phyloP scores from a whole-genome alignment of 2,329 filamentous ascomycete genomes.

The Emmonsia crescens region DNA sequence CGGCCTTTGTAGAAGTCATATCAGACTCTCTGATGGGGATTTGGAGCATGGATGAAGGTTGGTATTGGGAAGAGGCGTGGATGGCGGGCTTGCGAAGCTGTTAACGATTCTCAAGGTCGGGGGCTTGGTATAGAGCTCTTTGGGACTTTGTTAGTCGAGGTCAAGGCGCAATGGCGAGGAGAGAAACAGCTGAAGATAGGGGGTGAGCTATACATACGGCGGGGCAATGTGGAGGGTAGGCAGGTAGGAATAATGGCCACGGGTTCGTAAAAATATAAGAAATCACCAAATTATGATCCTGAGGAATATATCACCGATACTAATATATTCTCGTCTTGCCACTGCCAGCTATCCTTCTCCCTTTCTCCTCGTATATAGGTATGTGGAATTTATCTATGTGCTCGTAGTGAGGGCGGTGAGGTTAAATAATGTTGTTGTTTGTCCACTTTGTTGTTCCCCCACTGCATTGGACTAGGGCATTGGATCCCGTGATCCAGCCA shows the following conservation, averaged over 20 bases:
- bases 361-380: not conserved
- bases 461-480: not conserved
- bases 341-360: not conserved
- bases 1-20: constrained; percentile 69
- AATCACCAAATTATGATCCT: too few species aligned
- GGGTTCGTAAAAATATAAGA: not conserved
- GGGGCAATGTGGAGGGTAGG: not conserved
- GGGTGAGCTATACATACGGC: not conserved
- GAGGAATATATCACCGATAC: not conserved
- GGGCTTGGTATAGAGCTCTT: not conserved
- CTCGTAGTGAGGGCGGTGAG: not conserved
- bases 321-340: not conserved
- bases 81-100: not conserved
- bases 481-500: not conserved
- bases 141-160: not conserved
- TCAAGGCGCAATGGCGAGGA: not conserved
- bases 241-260: not conserved
- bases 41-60: constrained; percentile 31
- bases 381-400: not conserved
- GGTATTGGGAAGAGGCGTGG: constrained; percentile 2
- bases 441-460: not conserved
- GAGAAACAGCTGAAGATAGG: not conserved
- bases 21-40: constrained; percentile 32
- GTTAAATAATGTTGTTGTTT: too few species aligned
- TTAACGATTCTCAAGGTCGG: not conserved